Percentiles rank a stretch among this genome's conserved stretches.
Evolutionary conservation across 495 filamentous ascomycete species (phyloP).

Genomic region (Viridothelium virens): DNA sequence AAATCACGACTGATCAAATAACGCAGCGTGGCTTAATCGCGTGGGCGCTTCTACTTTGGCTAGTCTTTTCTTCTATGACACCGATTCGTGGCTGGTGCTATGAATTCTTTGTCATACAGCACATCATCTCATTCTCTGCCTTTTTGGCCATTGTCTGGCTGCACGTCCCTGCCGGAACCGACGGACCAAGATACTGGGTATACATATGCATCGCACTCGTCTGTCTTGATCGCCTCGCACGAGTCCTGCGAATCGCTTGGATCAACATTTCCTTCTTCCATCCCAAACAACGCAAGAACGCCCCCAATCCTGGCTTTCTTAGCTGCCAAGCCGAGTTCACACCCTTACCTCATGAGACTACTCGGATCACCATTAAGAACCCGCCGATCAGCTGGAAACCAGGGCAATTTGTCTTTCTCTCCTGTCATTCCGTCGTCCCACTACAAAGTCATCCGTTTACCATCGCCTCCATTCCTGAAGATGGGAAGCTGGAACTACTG

Average conservation of each 20-base stretch:
- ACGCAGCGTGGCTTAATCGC: constrained; percentile 62
- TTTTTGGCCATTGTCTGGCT: constrained; percentile 60
- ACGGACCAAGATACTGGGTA: constrained; percentile 41
- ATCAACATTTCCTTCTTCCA: constrained; percentile 58
- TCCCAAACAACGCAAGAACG: constrained; percentile 26
- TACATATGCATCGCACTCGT: constrained; percentile 68
- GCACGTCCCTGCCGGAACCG: constrained; percentile 53
- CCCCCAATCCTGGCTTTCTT: constrained; percentile 27
- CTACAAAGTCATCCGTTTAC: constrained; percentile 79
- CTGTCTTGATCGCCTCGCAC: constrained; percentile 57
- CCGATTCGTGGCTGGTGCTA: constrained; percentile 63
- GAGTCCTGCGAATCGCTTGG: constrained; percentile 48
- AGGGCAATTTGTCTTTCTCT: constrained; percentile 74
- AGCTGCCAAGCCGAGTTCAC: constrained; percentile 54
- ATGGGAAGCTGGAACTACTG: constrained; percentile 58
- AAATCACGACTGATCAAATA: constrained; percentile 57
- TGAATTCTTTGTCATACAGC: constrained; percentile 77
- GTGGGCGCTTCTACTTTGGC: constrained; percentile 67
- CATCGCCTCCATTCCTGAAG: constrained; percentile 54
- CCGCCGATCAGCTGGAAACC: constrained; percentile 64
- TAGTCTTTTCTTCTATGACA: constrained; percentile 56
- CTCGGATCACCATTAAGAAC: constrained; percentile 60
- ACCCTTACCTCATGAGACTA: constrained; percentile 54
- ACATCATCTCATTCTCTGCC: constrained; percentile 57
- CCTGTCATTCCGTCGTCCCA: constrained; percentile 57